phyloP scores from a whole-genome alignment of 2,329 filamentous ascomycete species.

The Mycosphaerella arachidis region DNA sequence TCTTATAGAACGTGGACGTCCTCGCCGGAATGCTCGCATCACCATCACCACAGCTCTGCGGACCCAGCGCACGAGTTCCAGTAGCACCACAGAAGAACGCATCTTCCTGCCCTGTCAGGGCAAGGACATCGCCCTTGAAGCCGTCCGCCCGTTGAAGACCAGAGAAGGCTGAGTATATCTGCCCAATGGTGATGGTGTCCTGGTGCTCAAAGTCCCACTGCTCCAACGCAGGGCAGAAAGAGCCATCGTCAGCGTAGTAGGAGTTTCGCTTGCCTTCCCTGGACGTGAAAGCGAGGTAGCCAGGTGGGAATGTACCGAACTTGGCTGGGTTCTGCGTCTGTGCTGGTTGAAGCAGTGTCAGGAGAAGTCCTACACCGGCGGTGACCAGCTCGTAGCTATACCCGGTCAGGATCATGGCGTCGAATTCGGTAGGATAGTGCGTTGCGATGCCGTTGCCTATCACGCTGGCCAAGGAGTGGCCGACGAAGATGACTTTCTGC shows the following conservation, averaged over 20 bases:
- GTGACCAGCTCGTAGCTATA: conserved; percentile 13
- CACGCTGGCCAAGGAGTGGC: conserved; percentile 15
- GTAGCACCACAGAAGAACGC: conserved; percentile 21
- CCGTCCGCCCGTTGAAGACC: conserved; percentile 11
- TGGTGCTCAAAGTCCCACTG: conserved; percentile 19
- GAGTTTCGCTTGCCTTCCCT: conserved; percentile 14
- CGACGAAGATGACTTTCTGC: conserved; percentile 16
- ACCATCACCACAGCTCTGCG: conserved; percentile 16
- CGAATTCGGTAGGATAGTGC: conserved; percentile 17
- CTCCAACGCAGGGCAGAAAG: conserved; percentile 14
- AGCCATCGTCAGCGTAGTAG: conserved; percentile 15
- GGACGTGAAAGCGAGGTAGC: conserved; percentile 17
- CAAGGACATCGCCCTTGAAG: conserved; percentile 14
- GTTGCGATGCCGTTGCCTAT: conserved; percentile 18
- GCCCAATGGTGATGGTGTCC: conserved; percentile 18
- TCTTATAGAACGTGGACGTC: conserved; percentile 15
- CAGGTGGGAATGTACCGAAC: conserved; percentile 13
- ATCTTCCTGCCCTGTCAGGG: conserved; percentile 16
- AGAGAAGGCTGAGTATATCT: conserved; percentile 17
- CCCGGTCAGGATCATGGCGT: conserved; percentile 19
- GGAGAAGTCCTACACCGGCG: conserved; percentile 12
- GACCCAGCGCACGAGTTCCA: conserved; percentile 12
- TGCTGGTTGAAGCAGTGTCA: conserved; percentile 12
- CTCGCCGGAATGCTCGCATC: conserved; percentile 12
- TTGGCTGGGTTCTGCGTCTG: conserved; percentile 16